Evolutionary conservation across 805 yeast genomes (phyloP).

Genomic region (Nakazawaea laoshanensis): DNA sequence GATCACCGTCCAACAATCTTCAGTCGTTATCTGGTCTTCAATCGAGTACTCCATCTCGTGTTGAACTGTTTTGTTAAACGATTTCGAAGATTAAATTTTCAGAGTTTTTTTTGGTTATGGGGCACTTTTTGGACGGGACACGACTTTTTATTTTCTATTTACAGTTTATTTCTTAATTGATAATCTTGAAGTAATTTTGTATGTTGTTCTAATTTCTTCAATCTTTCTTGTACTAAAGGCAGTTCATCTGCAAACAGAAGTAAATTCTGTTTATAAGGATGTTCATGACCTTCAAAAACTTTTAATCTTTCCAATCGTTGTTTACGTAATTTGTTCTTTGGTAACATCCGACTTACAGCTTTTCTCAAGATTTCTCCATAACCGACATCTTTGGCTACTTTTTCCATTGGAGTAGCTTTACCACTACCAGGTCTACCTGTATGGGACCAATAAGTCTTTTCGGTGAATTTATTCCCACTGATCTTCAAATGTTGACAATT

Average conservation of each 20-base stretch:
- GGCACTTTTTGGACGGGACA: neutral
- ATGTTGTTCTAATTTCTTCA: slow-evolving; percentile 25
- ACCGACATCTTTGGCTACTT: slow-evolving; percentile 69
- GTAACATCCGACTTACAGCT: slow-evolving; percentile 96
- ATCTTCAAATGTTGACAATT: slow-evolving; percentile 75
- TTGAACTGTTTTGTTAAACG: slow-evolving; percentile 18
- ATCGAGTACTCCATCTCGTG: slow-evolving; percentile 47
- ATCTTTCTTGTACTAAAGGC: slow-evolving; percentile 36
- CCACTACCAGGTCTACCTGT: slow-evolving; percentile 86
- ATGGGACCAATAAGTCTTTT: slow-evolving; percentile 85
- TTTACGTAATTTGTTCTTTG: slow-evolving; percentile 79
- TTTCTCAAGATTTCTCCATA: slow-evolving; percentile 75
- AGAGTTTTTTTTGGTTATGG: neutral
- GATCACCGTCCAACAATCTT: slow-evolving; percentile 98
- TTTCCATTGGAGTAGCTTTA: slow-evolving; percentile 74
- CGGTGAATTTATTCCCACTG: slow-evolving; percentile 78
- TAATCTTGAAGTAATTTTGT: slow-evolving; percentile 19
- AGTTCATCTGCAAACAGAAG: slow-evolving; percentile 81
- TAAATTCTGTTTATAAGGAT: slow-evolving; percentile 78
- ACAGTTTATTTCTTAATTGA: slow-evolving; percentile 1
- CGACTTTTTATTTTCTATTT: neutral
- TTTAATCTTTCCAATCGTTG: slow-evolving; percentile 76
- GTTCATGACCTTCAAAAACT: slow-evolving; percentile 79
- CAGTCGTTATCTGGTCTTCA: slow-evolving; percentile 83
- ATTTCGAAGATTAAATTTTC: no score